These are phyloP conservation scores for Alternaria solani DNA, from an alignment of 2,329 filamentous ascomycete species.

Conservation along the genomic window DNA sequence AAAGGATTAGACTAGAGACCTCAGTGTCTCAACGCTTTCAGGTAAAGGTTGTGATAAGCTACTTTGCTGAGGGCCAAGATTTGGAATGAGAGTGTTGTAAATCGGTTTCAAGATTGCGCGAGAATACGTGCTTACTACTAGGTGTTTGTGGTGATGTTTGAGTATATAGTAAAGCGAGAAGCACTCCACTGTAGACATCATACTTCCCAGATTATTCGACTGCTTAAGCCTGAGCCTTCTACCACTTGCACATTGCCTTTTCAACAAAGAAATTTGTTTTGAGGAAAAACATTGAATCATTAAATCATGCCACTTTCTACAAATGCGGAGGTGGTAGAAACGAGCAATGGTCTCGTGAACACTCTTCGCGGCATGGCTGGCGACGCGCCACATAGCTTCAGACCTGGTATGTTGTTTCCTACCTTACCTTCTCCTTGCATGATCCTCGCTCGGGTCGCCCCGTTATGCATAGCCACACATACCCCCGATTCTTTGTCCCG, in stretches of 20 bases:
- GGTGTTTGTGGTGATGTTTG: background rate
- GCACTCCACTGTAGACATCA: background rate
- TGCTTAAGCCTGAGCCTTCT: background rate
- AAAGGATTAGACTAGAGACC: conserved; percentile 23
- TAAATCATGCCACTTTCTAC: conserved; percentile 44
- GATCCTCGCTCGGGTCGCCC: background rate
- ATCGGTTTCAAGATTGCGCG: background rate
- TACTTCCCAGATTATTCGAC: background rate
- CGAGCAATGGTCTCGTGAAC: conserved; percentile 39
- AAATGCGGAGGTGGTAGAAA: conserved; percentile 36
- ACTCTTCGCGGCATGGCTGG: conserved; percentile 37
- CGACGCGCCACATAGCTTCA: conserved; percentile 31
- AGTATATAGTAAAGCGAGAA: background rate
- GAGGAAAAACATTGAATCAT: background rate
- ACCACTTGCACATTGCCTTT: background rate
- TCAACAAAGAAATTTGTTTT: no score
- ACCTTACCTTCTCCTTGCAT: background rate
- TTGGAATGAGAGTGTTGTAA: background rate
- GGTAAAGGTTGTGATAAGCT: background rate
- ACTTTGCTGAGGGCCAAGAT: background rate
- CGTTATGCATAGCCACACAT: background rate
- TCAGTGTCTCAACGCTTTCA: background rate
- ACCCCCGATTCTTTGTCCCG: background rate
- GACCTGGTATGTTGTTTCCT: conserved; percentile 36
- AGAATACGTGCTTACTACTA: background rate